phyloP scores from a whole-genome alignment of 1,284 basidiomycete species.

The Apiotrichum sp. region DNA sequence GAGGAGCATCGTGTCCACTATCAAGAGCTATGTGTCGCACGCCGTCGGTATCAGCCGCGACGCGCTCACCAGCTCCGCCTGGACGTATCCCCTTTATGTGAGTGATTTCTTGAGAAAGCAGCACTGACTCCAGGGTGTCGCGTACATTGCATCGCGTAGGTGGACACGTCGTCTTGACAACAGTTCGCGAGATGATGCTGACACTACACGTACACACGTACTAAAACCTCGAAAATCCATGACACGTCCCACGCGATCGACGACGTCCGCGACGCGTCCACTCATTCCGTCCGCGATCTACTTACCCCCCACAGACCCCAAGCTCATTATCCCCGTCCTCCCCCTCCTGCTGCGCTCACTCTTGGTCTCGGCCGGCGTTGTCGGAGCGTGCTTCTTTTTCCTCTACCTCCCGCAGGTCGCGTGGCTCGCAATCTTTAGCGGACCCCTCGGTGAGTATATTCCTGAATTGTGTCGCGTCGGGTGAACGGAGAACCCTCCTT shows the following conservation, averaged over 20 bases:
- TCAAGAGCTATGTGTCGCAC: conserved; percentile 30
- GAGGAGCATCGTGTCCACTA: too few relatives aligned
- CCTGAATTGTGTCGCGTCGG: background rate
- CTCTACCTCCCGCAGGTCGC: conserved; percentile 65
- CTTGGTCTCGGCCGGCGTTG: conserved; percentile 42
- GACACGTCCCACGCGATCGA: too few relatives aligned
- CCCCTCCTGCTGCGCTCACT: conserved; percentile 42
- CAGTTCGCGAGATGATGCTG: too few relatives aligned
- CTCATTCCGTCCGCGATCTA: too few relatives aligned
- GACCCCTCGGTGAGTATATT: conserved; percentile 51
- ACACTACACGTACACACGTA: too few relatives aligned
- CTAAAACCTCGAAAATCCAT: too few relatives aligned
- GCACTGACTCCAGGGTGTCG: conserved; percentile 34
- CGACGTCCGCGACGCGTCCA: too few relatives aligned
- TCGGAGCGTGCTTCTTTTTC: conserved; percentile 56
- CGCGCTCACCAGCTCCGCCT: conserved; percentile 46
- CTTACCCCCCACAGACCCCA: conserved; percentile 37
- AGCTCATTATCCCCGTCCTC: conserved; percentile 43
- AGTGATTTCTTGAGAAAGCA: conserved; percentile 8
- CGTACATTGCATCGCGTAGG: conserved; percentile 44
- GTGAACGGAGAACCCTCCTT: too few relatives aligned
- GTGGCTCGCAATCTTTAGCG: conserved; percentile 58
- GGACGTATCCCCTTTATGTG: conserved; percentile 48
- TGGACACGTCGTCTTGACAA: background rate
- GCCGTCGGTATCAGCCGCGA: conserved; percentile 33